Base-by-base conservation (phyloP, 2,329 filamentous ascomycete genomes). In the Harringtonia lauricola region DNA sequence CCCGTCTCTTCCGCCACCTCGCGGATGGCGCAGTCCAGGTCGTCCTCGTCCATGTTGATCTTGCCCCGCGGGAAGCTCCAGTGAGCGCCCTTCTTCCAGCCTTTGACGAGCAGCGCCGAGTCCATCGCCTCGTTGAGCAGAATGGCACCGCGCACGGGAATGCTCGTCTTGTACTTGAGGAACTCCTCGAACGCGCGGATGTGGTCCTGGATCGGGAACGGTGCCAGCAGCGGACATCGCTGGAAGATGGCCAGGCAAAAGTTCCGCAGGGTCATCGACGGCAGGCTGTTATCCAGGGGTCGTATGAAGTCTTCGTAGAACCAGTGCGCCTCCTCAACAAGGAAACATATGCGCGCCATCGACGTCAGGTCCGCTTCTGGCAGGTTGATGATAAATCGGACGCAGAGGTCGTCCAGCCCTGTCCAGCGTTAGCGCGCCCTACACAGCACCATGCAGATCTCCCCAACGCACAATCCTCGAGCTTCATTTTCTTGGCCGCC, bases 231-330 rank as follows among this genome's bases (percentile, higher is more conserved):
- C 28, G 92, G 92, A 54, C 90, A 96, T 59, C 95, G 90, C 54
- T 89, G 81, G 61, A 96, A 95, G 55, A 98, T 94, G 54, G 83
- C 79, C 47, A 94, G 71, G 55, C 86, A 90, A 64, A 98, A 98
- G 41, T 74, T 80, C 52, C 86, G 81, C 29, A 98, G 74, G 37
- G 81, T 79, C 71, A 96, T 83, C 44, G 84, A 88, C 5, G 92
- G 92, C 12, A 98, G 73, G 33, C 74, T 74, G 42, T 88, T 82
- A 63, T 95, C 85, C 51, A 92, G 71, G 33, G 90, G 89, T 39
- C 92, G 86, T 61, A 98, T 87, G 60, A 98, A 98, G 65, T 98
- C 92, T 71, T 98, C 92, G 76, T 98, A 98, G 66, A 94, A 98
- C 92, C 92, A 98, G 79, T 98, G 94, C 55, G 92, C 92, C 66